Conservation (phyloP, 352 stramenopile genomes). For the Phytophthora macrochlamydospora region DNA sequence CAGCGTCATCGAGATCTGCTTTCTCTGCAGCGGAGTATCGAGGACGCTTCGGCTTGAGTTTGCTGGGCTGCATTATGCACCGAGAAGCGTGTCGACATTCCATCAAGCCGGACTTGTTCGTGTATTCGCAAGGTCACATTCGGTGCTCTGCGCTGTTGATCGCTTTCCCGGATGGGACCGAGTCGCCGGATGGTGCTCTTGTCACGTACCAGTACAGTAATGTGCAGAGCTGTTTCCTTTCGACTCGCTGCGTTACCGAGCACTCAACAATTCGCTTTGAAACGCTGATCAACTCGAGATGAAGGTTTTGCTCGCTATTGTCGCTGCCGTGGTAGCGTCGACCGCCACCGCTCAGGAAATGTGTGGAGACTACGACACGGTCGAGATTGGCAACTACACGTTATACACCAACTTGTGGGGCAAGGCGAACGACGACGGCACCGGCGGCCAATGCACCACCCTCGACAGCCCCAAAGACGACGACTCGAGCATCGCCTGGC, state of each 20-base stretch:
- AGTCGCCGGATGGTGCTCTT: neutral
- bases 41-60: neutral
- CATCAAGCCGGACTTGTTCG: neutral
- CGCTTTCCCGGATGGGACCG: neutral
- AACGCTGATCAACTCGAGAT: conserved; percentile 9
- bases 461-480: conserved; percentile 15
- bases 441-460: conserved; percentile 28
- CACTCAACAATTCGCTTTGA: conserved; percentile 16
- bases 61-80: neutral
- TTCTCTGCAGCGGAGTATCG: neutral
- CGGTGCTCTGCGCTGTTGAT: neutral
- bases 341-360: conserved; percentile 21
- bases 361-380: conserved; percentile 41
- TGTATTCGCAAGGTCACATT: neutral
- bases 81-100: neutral
- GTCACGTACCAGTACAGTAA: neutral
- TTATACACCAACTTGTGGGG: conserved; percentile 49
- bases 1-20: neutral
- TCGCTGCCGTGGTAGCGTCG: conserved; percentile 8
- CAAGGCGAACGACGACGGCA: conserved; percentile 26
- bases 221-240: neutral
- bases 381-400: conserved; percentile 35
- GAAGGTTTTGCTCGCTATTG: conserved; percentile 21
- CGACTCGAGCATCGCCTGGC: conserved; percentile 25
- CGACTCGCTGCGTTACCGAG: neutral